Percentiles rank a stretch among this genome's conserved stretches.
These are phyloP conservation scores for Garcia nutans DNA, from an alignment of 345 rosid genomes.

Conservation along the genomic window DNA sequence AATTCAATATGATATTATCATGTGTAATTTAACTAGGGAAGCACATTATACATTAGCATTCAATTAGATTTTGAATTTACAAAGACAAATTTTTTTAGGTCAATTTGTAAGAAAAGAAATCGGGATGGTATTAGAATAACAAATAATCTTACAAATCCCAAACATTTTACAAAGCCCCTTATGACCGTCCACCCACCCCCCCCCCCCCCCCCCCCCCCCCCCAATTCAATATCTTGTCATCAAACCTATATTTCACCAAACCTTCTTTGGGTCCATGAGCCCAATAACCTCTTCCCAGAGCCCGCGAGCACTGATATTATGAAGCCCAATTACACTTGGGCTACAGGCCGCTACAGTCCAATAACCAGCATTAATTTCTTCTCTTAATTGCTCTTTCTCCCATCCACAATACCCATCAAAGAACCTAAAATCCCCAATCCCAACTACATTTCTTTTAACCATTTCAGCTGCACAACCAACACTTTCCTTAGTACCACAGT, in stretches of 20 bases:
- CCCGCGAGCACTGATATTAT: constrained; percentile 37
- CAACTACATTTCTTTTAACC: constrained; percentile 34
- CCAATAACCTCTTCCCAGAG: constrained; percentile 79
- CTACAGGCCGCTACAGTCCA: constrained; percentile 31
- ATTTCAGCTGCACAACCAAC: constrained; percentile 30
- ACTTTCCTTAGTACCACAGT: constrained; percentile 30
- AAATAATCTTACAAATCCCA: not conserved
- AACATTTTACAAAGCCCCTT: not conserved
- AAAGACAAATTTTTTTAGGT: not conserved
- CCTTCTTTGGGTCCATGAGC: constrained; percentile 63
- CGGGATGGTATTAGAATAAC: not conserved
- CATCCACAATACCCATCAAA: constrained; percentile 37
- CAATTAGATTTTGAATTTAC: not conserved
- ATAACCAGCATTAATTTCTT: constrained; percentile 28
- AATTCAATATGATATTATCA: too few relatives aligned
- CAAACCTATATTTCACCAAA: constrained; percentile 33
- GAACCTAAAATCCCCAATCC: constrained; percentile 30
- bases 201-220: too few relatives aligned
- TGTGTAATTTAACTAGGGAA: not conserved
- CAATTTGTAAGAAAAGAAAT: not conserved
- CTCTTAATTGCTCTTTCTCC: constrained; percentile 32
- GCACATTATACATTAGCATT: too few relatives aligned
- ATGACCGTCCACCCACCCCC: too few relatives aligned
- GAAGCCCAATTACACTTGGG: constrained; percentile 44
- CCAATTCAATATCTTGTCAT: not conserved